A percentile compares a stretch with the other conserved stretches of the same genome.
Evolutionary conservation across 805 yeast species (phyloP).

Genomic region (Ogataea pignaliae): DNA sequence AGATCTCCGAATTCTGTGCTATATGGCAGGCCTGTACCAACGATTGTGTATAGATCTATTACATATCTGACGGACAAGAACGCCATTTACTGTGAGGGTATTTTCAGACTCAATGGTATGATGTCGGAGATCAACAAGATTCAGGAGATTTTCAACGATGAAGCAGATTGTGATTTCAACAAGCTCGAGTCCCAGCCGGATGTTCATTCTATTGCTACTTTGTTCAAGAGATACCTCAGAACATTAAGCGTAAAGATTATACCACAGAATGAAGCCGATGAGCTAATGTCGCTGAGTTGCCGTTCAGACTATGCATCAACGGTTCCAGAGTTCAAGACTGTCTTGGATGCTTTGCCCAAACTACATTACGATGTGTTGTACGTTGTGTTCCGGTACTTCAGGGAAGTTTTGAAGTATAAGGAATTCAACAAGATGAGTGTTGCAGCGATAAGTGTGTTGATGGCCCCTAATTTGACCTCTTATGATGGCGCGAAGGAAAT

Average conservation of each 20-base stretch:
- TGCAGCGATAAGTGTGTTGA: conserved; percentile 48
- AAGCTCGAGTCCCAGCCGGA: conserved; percentile 48
- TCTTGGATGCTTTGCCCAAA: conserved; percentile 43
- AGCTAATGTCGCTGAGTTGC: conserved; percentile 32
- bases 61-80: conserved; percentile 59
- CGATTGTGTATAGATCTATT: conserved; percentile 71
- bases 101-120: conserved; percentile 87
- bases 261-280: conserved; percentile 35
- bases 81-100: conserved; percentile 84
- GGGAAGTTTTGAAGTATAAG: conserved; percentile 56
- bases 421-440: conserved; percentile 78
- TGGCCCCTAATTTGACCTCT: conserved; percentile 33
- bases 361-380: conserved; percentile 57
- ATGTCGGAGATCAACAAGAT: conserved; percentile 67
- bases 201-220: conserved; percentile 82
- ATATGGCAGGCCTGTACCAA: conserved; percentile 53
- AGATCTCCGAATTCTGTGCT: conserved; percentile 45
- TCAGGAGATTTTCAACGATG: conserved; percentile 63
- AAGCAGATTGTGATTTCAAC: conserved; percentile 65
- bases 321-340: conserved; percentile 26
- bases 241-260: conserved; percentile 74
- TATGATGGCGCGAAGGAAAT: conserved; percentile 31
- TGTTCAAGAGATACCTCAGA: conserved; percentile 76
- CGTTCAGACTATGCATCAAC: conserved; percentile 20
- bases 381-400: conserved; percentile 63